phyloP scores from a whole-genome alignment of 352 stramenopile genomes.

The Plasmopara viticola region DNA sequence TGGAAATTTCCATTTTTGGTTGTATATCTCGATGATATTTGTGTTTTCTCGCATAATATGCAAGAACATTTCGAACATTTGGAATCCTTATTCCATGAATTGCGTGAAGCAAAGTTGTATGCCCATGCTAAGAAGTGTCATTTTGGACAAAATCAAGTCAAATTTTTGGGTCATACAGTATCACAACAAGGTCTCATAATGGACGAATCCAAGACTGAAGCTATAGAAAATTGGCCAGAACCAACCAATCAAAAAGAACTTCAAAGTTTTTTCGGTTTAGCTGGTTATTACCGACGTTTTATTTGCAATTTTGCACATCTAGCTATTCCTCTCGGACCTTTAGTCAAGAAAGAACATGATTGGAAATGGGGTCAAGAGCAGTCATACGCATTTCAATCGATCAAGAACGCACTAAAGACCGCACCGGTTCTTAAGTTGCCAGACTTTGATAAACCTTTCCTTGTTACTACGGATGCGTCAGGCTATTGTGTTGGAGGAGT shows the following conservation, averaged over 20 bases:
- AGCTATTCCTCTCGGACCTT: not conserved
- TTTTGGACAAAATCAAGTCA: not conserved
- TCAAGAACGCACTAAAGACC: not conserved
- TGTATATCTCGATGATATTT: too few species aligned
- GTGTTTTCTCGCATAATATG: too few species aligned
- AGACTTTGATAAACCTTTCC: too few species aligned
- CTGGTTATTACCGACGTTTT: conserved; percentile 9
- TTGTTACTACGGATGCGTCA: too few species aligned
- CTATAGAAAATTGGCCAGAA: conserved; percentile 1
- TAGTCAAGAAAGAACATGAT: conserved; percentile 3
- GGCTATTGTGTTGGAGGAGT: too few species aligned
- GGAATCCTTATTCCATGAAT: too few species aligned
- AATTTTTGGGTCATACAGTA: conserved; percentile 4
- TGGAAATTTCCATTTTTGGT: too few species aligned
- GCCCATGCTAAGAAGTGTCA: not conserved
- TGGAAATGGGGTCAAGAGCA: not conserved
- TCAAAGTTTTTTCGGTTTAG: conserved; percentile 4
- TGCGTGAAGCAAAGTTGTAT: too few species aligned
- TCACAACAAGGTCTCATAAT: not conserved
- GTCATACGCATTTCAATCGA: not conserved
- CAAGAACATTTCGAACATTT: too few species aligned
- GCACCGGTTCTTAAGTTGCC: too few species aligned
- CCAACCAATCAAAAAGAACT: not conserved
- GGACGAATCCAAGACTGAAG: conserved; percentile 2
- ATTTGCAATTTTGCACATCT: conserved; percentile 3